Evolutionary conservation across 306 rosid species (phyloP), one percentile per base, ranked within the genome.

Genomic region (Astragalus glycyphyllos): DNA sequence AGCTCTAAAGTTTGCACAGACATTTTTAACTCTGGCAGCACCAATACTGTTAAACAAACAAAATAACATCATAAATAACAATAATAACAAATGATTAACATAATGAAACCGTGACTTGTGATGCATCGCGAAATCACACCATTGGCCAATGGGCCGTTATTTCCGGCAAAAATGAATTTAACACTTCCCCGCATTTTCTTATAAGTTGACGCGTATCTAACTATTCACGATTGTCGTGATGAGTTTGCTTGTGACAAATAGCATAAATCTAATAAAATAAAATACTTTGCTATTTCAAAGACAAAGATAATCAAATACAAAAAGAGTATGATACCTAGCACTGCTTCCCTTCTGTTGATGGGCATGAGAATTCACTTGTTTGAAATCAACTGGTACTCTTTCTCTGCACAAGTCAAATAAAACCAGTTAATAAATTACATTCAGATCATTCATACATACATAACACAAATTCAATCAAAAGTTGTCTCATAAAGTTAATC

Each of bases 341-440:
- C 96, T 85, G 77, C 91, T 89, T 46, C 91, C 93, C 84, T 89
- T 91, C 67, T 85, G 82, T 54, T 87, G 96, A 82, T 87, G 96
- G 8, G 85, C 96, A 79, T 80, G 73, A 71, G 90, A 84, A 90
- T 88, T 88, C 16, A 92, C 76, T 81, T 86, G 91, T 56, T 82
- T 83, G 84, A 84, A 92, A 79, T 88, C 84, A 49, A 88, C 92
- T 6, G 72, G 81, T n/a, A 62, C 65, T 67, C 79, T 83, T 11
- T 84, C 90, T 51, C 92, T 92, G 49, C 74, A 65, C 23, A 74
- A 79, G 31, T 23, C 65, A 46, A 70, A 44, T 55, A 49, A n/a
- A 37, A 8, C 8, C 50, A 54, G 6, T 74, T 62, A 23, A 68
- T 11, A 26, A 65, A 26, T 45, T 50, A 40, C 14, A 42, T 73